phyloP scores from a whole-genome alignment of 169 alveolate species.

The Prorocentrum cordatum region DNA sequence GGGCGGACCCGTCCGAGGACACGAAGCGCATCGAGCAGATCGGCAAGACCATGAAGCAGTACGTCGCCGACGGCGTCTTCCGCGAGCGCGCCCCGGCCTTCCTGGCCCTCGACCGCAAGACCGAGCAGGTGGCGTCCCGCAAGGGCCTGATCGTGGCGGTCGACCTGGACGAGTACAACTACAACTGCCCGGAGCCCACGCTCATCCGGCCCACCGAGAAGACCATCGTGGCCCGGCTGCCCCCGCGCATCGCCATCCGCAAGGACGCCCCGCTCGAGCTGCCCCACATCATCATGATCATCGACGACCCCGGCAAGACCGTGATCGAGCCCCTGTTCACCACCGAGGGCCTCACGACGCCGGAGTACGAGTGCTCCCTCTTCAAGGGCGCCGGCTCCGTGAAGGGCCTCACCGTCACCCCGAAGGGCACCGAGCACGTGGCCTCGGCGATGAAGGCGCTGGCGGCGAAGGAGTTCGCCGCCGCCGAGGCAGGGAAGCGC shows the following conservation, averaged over 20 bases:
- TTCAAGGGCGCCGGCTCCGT: too few species aligned
- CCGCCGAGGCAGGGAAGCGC: background rate
- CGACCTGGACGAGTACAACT: constrained; percentile 28
- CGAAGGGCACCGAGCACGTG: too few species aligned
- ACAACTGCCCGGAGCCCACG: background rate
- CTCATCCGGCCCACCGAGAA: constrained; percentile 60
- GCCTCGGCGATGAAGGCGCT: too few species aligned
- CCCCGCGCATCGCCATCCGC: constrained; percentile 52
- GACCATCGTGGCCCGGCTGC: constrained; percentile 52
- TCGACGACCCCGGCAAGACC: constrained; percentile 22
- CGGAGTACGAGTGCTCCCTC: too few species aligned
- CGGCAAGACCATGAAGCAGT: constrained; percentile 32
- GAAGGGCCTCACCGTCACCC: too few species aligned
- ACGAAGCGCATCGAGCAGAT: constrained; percentile 7
- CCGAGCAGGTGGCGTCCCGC: constrained; percentile 3
- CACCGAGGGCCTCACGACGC: too few species aligned
- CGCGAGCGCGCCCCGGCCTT: constrained; percentile 30
- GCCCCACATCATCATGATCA: constrained; percentile 46
- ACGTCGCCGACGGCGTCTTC: constrained; percentile 8
- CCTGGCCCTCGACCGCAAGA: constrained; percentile 23
- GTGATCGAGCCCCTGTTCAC: constrained; percentile 38
- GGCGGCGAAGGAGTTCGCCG: background rate
- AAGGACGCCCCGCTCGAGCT: constrained; percentile 42
- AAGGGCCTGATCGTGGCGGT: constrained; percentile 44
- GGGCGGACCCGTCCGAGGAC: background rate